Base-by-base conservation (phyloP, 139 green algal species). In the Prasinococcaceae sp. region DNA sequence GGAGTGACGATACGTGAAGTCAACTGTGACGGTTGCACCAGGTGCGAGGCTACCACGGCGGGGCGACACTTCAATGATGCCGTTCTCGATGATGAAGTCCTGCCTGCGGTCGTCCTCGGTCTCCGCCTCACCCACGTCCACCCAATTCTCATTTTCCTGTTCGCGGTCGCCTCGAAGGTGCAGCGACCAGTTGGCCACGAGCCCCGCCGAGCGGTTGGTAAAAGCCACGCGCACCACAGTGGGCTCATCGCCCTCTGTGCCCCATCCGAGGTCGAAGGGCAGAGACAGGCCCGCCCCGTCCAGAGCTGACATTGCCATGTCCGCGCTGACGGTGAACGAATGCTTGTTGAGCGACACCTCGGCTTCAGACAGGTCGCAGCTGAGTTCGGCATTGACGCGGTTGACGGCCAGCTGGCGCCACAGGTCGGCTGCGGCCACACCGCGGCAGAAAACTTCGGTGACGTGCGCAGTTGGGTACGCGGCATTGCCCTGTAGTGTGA, bases 131-230 rank as follows among this genome's bases (percentile, higher is more conserved):
- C 58, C 64, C n/a, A 68, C 49, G 41, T 86, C 79, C 23, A 84
- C 72, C 79, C 79, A 86, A 46, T 79, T 84, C 55, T 86, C 79
- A 29, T 79, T 17, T 38, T 86, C 72, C 35, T 46, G 25, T 37
- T 47, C 55, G 17, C 63, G 63, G 40, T 80, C 61, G 44, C 79
- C 65, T 20, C 66, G 59, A 29, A 61, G 63, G 44, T 73, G 61
- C 30, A 85, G 51, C 50, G 81, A 66, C 46, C 39, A 64, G 27
- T 60, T 37, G 27, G 49, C 42, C 4, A 47, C 39, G 22, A 70
- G 33, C 14, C n/a, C n/a, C n/a, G 25, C 10, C 47, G 64, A 64
- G 2, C 50, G 28, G 46, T 84, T 84, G 32, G 19, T 51, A 3
- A 84, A n/a, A 58, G 68, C 50, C 0, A 82, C 24, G 48, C 60